These are phyloP conservation scores for Malbranchea zuffiana DNA, from an alignment of 2,329 filamentous ascomycete species.

Conservation along the genomic window DNA sequence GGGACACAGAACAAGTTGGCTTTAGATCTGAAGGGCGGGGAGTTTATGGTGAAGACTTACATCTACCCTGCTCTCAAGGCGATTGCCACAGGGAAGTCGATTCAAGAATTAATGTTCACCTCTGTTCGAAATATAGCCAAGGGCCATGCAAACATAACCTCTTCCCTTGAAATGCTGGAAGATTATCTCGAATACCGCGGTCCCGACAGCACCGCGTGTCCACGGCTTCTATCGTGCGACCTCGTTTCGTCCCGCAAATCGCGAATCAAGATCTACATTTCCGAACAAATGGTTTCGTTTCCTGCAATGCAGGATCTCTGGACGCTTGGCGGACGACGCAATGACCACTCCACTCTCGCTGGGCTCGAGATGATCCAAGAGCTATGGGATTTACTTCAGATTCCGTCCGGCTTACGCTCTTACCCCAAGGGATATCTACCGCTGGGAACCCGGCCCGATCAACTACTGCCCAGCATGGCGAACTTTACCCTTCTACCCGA, in stretches of 20 bases:
- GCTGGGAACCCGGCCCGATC: slow-evolving; percentile 14
- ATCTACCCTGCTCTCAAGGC: slow-evolving; percentile 15
- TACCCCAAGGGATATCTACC: slow-evolving; percentile 2
- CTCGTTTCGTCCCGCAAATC: no score
- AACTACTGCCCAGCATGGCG: slow-evolving; percentile 4
- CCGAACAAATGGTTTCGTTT: no score
- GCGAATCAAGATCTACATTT: no score
- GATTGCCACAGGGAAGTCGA: slow-evolving; percentile 4
- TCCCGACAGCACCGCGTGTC: no score
- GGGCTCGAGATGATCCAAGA: no score
- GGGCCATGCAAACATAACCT: no score
- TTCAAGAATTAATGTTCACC: slow-evolving; percentile 3
- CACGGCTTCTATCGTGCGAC: no score
- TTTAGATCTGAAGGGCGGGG: slow-evolving; percentile 13
- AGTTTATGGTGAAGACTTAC: slow-evolving; percentile 15
- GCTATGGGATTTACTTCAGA: no score
- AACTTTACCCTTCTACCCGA: slow-evolving; percentile 2
- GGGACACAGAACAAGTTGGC: slow-evolving; percentile 14
- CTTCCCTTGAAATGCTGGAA: slow-evolving; percentile 12
- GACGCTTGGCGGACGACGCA: no score
- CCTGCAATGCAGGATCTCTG: no score
- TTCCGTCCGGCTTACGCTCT: background rate
- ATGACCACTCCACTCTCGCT: no score
- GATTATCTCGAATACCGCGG: no score
- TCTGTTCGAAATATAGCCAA: slow-evolving; percentile 3